Evolutionary conservation across 441 rosid species (phyloP).

Genomic region (Aleurites moluccanus): DNA sequence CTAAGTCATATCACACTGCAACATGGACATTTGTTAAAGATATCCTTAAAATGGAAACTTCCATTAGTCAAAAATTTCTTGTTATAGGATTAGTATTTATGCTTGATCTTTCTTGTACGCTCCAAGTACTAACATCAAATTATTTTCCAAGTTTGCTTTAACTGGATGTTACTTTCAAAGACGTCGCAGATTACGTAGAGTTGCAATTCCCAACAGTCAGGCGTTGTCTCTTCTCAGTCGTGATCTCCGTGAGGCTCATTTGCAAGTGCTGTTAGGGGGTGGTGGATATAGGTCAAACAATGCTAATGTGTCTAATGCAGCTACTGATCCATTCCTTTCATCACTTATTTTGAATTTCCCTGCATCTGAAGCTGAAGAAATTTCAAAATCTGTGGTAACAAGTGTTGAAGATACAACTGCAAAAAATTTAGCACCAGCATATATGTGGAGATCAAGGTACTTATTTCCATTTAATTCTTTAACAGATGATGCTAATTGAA

Average conservation of each 20-base stretch:
- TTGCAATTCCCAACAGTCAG: slow-evolving; percentile 54
- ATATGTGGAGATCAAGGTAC: slow-evolving; percentile 59
- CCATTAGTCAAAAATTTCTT: not conserved
- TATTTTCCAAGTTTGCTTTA: slow-evolving; percentile 33
- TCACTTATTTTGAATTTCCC: slow-evolving; percentile 55
- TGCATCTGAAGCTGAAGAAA: slow-evolving; percentile 59
- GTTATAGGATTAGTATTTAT: not conserved
- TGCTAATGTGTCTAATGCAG: slow-evolving; percentile 40
- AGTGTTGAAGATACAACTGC: slow-evolving; percentile 33
- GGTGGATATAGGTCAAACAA: slow-evolving; percentile 53
- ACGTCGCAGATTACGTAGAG: slow-evolving; percentile 54
- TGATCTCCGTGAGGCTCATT: slow-evolving; percentile 61
- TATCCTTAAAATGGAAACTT: slow-evolving; percentile 43
- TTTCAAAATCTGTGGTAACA: slow-evolving; percentile 47
- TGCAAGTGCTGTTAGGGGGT: slow-evolving; percentile 60
- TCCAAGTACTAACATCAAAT: slow-evolving; percentile 5
- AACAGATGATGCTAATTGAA: not conserved
- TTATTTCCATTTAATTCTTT: not conserved
- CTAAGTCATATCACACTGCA: slow-evolving; percentile 55
- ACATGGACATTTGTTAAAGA: slow-evolving; percentile 62
- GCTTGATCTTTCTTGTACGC: slow-evolving; percentile 1
- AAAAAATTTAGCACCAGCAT: slow-evolving; percentile 36
- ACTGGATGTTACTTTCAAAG: slow-evolving; percentile 59
- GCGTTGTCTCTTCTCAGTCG: slow-evolving; percentile 51
- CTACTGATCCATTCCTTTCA: slow-evolving; percentile 56